phyloP scores from a whole-genome alignment of 768 basidiomycete genomes.

The Pulveroboletus sp. region DNA sequence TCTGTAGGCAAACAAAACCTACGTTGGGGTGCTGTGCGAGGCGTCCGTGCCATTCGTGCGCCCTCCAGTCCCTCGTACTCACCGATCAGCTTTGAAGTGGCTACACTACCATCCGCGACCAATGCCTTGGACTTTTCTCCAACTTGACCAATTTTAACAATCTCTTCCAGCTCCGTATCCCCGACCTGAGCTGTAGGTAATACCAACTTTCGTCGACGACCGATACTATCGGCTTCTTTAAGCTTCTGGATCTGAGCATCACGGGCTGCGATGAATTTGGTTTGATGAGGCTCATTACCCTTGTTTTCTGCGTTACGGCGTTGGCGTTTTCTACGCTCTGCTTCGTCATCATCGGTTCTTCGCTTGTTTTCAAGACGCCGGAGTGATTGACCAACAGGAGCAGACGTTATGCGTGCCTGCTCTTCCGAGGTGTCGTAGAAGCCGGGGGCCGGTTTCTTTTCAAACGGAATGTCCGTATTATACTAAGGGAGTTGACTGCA shows the following conservation, averaged over 20 bases:
- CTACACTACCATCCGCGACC: conserved; percentile 77
- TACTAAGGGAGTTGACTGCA: conserved; percentile 49
- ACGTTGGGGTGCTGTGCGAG: conserved; percentile 92
- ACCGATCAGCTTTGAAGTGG: conserved; percentile 80
- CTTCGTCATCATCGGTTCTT: conserved; percentile 90
- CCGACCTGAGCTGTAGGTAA: conserved; percentile 91
- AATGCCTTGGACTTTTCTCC: conserved; percentile 85
- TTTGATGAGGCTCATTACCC: conserved; percentile 70
- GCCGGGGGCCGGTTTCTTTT: conserved; percentile 91
- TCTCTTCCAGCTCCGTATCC: conserved; percentile 92
- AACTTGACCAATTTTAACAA: conserved; percentile 95
- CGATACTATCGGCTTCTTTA: conserved; percentile 95
- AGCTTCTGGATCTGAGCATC: conserved; percentile 97
- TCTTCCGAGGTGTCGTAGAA: conserved; percentile 98
- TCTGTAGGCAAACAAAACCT: conserved; percentile 32
- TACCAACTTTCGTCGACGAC: conserved; percentile 75
- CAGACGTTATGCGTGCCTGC: conserved; percentile 77
- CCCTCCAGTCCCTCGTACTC: conserved; percentile 89
- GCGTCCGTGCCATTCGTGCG: conserved; percentile 90
- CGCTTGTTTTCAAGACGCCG: conserved; percentile 95
- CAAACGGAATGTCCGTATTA: conserved; percentile 97
- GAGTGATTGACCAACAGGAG: conserved; percentile 86
- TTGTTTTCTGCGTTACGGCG: conserved; percentile 60
- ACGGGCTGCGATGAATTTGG: conserved; percentile 93
- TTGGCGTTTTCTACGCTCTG: conserved; percentile 86